Evolutionary conservation across 2,329 filamentous ascomycete species (phyloP).

Genomic region (Colletotrichum costaricense): DNA sequence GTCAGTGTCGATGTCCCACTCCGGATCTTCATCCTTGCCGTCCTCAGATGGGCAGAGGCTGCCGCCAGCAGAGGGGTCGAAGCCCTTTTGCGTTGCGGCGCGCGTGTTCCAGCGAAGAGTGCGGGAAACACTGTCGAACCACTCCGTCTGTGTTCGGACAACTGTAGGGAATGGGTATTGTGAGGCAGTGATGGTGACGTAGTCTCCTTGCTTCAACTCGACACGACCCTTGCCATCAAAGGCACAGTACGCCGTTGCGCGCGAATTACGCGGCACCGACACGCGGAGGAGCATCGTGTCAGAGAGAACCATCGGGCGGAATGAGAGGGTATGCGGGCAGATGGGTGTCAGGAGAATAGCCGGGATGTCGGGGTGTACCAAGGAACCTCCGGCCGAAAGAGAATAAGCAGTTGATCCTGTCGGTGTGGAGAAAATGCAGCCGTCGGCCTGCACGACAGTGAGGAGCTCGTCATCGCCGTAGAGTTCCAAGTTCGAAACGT

Average conservation of each 20-base stretch:
- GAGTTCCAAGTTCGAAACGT: conserved; percentile 95
- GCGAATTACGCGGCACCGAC: conserved; percentile 83
- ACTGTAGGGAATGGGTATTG: conserved; percentile 98
- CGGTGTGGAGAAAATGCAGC: conserved; percentile 96
- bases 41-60: conserved; percentile 49
- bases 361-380: conserved; percentile 96
- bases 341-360: conserved; percentile 97
- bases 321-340: conserved; percentile 95
- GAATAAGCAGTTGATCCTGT: conserved; percentile 97
- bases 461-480: conserved; percentile 96
- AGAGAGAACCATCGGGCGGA: conserved; percentile 97
- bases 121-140: conserved; percentile 95
- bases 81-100: conserved; percentile 91
- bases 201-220: conserved; percentile 91
- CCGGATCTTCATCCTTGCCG: conserved; percentile 68
- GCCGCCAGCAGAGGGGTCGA: conserved; percentile 64
- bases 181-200: conserved; percentile 94
- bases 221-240: conserved; percentile 98
- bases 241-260: conserved; percentile 94
- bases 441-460: conserved; percentile 95
- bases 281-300: conserved; percentile 94
- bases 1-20: conserved; percentile 97
- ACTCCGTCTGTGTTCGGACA: conserved; percentile 88
- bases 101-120: conserved; percentile 96
- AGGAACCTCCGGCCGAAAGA: conserved; percentile 91